Conservation (phyloP, 2,329 filamentous ascomycete species). For the Neocucurbitaria cava region DNA sequence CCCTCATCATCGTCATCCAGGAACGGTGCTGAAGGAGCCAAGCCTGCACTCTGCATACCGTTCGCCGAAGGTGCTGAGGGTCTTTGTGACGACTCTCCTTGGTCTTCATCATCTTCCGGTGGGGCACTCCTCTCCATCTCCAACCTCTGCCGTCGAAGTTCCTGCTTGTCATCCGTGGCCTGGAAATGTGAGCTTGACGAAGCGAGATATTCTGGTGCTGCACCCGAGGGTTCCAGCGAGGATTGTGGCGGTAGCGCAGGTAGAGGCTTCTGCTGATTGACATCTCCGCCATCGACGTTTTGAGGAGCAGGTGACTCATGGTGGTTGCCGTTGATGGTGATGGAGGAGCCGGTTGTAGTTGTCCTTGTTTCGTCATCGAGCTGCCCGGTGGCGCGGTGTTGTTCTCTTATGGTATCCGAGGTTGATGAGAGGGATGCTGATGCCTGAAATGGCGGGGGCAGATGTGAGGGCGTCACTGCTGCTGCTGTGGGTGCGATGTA, state of each 20-base stretch:
- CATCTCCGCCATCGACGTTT: slow-evolving; percentile 12
- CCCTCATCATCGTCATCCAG: slow-evolving; percentile 45
- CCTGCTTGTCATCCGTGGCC: slow-evolving; percentile 76
- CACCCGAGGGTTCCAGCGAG: slow-evolving; percentile 17
- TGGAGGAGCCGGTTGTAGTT: slow-evolving; percentile 28
- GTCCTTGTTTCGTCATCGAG: slow-evolving; percentile 21
- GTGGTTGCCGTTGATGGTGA: slow-evolving; percentile 28
- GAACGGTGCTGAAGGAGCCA: slow-evolving; percentile 41
- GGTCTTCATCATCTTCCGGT: slow-evolving; percentile 31
- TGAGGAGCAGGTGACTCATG: slow-evolving; percentile 12
- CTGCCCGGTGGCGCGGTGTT: slow-evolving; percentile 18
- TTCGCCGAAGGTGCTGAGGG: slow-evolving; percentile 26
- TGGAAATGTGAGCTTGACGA: slow-evolving; percentile 41
- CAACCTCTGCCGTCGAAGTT: slow-evolving; percentile 65
- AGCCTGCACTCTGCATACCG: slow-evolving; percentile 10
- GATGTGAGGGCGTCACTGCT: slow-evolving; percentile 28
- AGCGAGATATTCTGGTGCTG: slow-evolving; percentile 36
- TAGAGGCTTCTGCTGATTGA: slow-evolving; percentile 22
- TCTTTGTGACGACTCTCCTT: slow-evolving; percentile 20
- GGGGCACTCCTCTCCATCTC: slow-evolving; percentile 53
- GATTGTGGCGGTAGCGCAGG: slow-evolving; percentile 30
- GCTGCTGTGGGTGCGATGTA: slow-evolving; percentile 31
- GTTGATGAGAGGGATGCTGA: slow-evolving; percentile 5
- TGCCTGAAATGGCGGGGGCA: slow-evolving; percentile 34
- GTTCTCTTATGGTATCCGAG: slow-evolving; percentile 11